Evolutionary conservation across 129 eudicot genomes (phyloP).

Genomic region (Glebionis coronaria): DNA sequence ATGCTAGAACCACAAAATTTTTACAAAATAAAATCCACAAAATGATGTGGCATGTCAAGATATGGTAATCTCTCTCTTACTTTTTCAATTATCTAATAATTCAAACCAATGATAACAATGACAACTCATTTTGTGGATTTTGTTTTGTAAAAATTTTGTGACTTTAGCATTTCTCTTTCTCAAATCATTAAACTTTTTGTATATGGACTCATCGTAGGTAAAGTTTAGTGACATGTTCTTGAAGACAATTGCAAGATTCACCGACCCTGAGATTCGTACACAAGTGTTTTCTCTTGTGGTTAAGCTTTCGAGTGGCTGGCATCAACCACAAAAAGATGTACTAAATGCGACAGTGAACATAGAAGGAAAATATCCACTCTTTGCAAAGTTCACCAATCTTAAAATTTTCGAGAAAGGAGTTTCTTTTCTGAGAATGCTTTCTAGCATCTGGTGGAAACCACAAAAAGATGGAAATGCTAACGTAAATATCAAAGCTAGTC

Average conservation of each 20-base stretch:
- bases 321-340: neutral
- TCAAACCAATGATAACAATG: no score
- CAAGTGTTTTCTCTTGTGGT: constrained; percentile 19
- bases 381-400: neutral
- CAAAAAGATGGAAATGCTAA: constrained; percentile 5
- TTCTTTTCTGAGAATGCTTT: neutral
- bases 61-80: no score
- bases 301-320: constrained; percentile 28
- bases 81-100: no score
- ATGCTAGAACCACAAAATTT: no score
- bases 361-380: neutral
- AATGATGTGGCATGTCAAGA: no score
- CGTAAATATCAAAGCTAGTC: constrained; percentile 24
- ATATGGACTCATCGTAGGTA: no score
- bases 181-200: no score
- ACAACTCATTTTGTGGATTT: no score
- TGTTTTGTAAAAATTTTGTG: neutral
- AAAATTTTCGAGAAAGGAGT: neutral
- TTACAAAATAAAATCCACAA: no score
- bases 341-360: neutral
- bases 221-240: constrained; percentile 37
- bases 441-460: neutral
- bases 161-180: no score
- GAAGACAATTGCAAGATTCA: constrained; percentile 28
- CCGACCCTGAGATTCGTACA: constrained; percentile 4